Base-by-base conservation (phyloP, 2,329 filamentous ascomycete species). In the Pseudocercospora fijiensis region DNA sequence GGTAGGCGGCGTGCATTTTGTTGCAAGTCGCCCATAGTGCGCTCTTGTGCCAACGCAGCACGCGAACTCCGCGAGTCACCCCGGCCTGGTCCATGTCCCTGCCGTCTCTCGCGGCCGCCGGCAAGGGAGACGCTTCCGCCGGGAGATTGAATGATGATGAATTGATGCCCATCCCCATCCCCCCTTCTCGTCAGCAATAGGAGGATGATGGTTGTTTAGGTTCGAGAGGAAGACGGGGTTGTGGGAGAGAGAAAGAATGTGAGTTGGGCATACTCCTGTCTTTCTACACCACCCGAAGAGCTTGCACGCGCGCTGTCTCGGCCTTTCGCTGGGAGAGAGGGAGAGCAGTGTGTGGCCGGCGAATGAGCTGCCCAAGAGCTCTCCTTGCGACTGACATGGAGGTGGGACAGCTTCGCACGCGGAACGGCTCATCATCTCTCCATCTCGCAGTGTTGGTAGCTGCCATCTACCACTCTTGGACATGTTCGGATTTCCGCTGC, bases 361-460 rank as follows among this genome's bases (percentile, higher is more conserved):
- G 53, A 56, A 56, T 56, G 9, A 56, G 53, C 26, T 56, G 27
- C 53, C 53, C 16, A 56, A 56, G 53, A 56, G 53, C 53, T 56
- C 53, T 41, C 30, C 53, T 56, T 33, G 53, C 28, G 16, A 26
- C 27, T 33, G 53, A 18, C 24, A 37, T 33, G 45, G 53, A 33
- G 10, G 28, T 56, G 49, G 22, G 49, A 28, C 22, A 52, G 49
- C 49, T 52, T 37, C 22, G 20, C 49, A 52, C 1, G 49, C 49
- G 49, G 49, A 52, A 47, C 43, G 22, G 43, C n/a, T 22, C 43
- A 37, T 37, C 13, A 37, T 37, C 33, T n/a, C 11, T 5, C 33
- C 13, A 37, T 37, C 33, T n/a, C 11, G 6, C 33, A 47, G 18
- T 47, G 43, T 47, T 24, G 22, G 43, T 47, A 47, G 43, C n/a